Base-by-base conservation (phyloP, 2,329 filamentous ascomycete genomes). In the Achaetomium macrosporum region DNA sequence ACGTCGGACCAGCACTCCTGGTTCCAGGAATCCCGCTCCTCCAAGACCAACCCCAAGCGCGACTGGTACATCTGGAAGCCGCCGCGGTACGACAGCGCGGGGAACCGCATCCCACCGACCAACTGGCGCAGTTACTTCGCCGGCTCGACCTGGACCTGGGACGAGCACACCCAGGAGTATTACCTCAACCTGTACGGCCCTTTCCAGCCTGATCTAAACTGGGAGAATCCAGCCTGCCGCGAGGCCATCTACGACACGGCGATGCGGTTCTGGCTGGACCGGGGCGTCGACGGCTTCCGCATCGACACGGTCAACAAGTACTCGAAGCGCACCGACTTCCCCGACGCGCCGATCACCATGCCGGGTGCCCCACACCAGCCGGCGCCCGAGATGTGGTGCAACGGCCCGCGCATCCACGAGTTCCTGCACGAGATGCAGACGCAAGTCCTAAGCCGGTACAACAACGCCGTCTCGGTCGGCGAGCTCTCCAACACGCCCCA, bases 201-300 rank as follows among this genome's bases (percentile, higher is more conserved):
- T 1, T 52, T 50, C n/a, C 60, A 62, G 33, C 59, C 60, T 0
- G 59, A 62, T 33, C 55, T 62, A 16, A 62, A 62, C 53, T 62
- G 60, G 87, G 86, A 91, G 63, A 87, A 85, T 53, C 73, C 76
- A 0, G 80, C 78, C 4, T 80, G 85, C 0, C 78, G 87, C 13
- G 71, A 78, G 40, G 87, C 87, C 3, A 82, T 91, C 5, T 87
- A 90, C 66, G 76, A 84, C 30, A 77, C 79, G 15, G 77, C 85
- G 5, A 87, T 91, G 79, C 77, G 79, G 30, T 93, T 91, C 66
- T 93, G 89, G 89, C 77, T 93, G 0, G 73, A 87, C 45, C 79
- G 81, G 31, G 88, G 87, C 2, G 83, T 87, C 0, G 81, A 85
- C 43, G 85, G 85, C 3, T 89, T 88, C 72, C 77, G 85, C n/a